phyloP scores from a whole-genome alignment of 176 grass and related monocot genomes.

The Chloris gayana region DNA sequence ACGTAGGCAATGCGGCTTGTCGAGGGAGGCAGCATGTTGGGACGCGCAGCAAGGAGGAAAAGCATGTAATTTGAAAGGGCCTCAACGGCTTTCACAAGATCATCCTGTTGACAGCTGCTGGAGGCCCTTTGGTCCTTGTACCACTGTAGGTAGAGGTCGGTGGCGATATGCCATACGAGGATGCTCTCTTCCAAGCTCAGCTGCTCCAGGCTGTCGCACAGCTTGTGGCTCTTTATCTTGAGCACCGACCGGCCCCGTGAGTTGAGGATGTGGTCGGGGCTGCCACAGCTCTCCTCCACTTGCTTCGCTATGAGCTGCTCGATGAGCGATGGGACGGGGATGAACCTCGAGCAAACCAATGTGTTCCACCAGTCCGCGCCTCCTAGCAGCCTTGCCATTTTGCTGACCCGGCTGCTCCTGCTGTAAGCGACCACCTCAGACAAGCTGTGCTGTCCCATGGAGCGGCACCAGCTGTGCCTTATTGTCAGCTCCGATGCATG shows the following conservation, averaged over 20 bases:
- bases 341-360: background rate
- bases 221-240: background rate
- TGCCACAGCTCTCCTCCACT: background rate
- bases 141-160: background rate
- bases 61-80: no score
- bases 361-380: conserved; percentile 3
- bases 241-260: background rate
- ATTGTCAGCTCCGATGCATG: background rate
- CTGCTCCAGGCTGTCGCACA: no score
- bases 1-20: no score
- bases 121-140: no score
- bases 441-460: conserved; percentile 36
- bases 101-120: no score
- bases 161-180: conserved; percentile 5
- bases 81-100: background rate
- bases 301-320: background rate
- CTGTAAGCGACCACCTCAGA: background rate
- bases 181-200: background rate
- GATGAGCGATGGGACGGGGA: background rate
- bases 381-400: background rate
- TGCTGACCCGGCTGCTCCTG: background rate
- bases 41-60: no score
- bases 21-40: no score
- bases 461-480: conserved; percentile 32
- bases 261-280: background rate